These are phyloP conservation scores for Tetracentron sinense DNA, from an alignment of 164 flowering plant species.

Conservation along the genomic window DNA sequence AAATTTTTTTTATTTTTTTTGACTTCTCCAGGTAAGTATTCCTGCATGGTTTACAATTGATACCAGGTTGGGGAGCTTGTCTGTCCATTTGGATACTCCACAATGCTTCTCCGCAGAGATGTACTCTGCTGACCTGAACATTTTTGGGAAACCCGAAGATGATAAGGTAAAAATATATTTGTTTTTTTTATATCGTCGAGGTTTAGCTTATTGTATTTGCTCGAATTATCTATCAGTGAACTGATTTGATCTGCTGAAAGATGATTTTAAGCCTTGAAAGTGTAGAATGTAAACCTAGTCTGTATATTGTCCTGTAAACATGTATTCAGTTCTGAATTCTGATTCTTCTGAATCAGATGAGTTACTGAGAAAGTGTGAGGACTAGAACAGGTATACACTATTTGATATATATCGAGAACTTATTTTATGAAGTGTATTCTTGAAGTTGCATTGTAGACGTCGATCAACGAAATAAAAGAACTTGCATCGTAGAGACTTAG, in stretches of 20 bases:
- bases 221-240: not conserved
- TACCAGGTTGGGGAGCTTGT: conserved; percentile 88
- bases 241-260: not conserved
- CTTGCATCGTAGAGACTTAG: not conserved
- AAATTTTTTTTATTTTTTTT: not conserved
- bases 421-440: not conserved
- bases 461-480: too few species aligned
- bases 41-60: conserved; percentile 97
- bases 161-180: conserved; percentile 58
- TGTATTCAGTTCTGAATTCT: not conserved
- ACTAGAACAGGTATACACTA: not conserved
- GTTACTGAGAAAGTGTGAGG: not conserved
- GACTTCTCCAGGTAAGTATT: conserved; percentile 72
- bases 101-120: conserved; percentile 98
- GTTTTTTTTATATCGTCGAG: not conserved
- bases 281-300: not conserved
- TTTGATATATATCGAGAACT: not conserved
- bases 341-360: not conserved
- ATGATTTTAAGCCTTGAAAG: too few species aligned
- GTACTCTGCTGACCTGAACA: conserved; percentile 88
- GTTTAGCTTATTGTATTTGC: not conserved
- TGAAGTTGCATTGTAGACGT: not conserved
- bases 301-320: not conserved
- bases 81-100: conserved; percentile 93
- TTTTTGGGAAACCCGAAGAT: conserved; percentile 83